Conservation (phyloP, 2,329 filamentous ascomycete genomes). For the Gliomastix tumulicola region DNA sequence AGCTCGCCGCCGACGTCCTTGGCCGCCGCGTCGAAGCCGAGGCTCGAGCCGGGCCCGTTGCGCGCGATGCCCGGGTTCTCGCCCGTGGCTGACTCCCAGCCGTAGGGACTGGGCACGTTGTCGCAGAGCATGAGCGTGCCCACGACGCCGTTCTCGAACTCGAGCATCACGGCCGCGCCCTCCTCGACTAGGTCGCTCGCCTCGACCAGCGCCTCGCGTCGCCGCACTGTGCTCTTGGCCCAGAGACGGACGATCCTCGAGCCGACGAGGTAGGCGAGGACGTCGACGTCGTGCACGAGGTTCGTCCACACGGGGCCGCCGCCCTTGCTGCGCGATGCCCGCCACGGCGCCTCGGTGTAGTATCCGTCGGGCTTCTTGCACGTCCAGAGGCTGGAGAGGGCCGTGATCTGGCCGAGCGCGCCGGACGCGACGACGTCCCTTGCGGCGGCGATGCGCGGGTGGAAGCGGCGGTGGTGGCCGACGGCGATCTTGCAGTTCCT, state of each 20-base stretch:
- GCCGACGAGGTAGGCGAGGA: constrained; percentile 49
- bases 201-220: background rate
- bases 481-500: constrained; percentile 36
- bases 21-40: no score
- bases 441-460: constrained; percentile 43
- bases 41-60: no score
- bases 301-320: constrained; percentile 50
- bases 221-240: constrained; percentile 31
- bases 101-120: constrained; percentile 40
- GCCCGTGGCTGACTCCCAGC: constrained; percentile 49
- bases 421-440: constrained; percentile 33
- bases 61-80: constrained; percentile 48
- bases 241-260: constrained; percentile 42
- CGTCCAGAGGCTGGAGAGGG: constrained; percentile 48
- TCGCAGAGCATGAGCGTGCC: constrained; percentile 52
- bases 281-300: constrained; percentile 53
- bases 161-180: constrained; percentile 44
- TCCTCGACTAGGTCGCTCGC: constrained; percentile 39
- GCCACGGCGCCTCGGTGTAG: constrained; percentile 34
- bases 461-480: constrained; percentile 54
- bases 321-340: constrained; percentile 18
- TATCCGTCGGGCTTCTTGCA: constrained; percentile 42
- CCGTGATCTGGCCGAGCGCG: constrained; percentile 37
- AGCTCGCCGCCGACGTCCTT: constrained; percentile 7
- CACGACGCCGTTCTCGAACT: constrained; percentile 45